phyloP scores from a whole-genome alignment of 176 grass and related monocot species.

The Aegilops speltoides region DNA sequence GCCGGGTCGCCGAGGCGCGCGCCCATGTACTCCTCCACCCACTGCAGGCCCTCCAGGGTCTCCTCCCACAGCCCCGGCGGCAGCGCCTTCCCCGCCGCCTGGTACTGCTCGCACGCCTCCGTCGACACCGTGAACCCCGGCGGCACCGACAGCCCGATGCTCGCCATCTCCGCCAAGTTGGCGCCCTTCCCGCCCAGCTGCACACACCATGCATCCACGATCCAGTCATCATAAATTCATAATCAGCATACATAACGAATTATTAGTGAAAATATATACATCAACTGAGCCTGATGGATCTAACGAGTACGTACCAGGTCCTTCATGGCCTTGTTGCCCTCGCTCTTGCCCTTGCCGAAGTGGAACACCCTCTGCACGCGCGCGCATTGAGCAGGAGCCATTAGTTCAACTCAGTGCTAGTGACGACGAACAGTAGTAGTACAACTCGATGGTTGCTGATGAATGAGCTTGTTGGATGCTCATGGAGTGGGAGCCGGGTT shows the following conservation, averaged over 20 bases:
- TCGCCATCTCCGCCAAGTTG: constrained; percentile 98
- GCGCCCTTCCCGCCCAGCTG: constrained; percentile 94
- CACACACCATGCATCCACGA: background rate
- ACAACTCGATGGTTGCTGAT: background rate
- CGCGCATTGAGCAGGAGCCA: constrained; percentile 53
- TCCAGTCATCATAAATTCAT: background rate
- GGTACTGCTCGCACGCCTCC: constrained; percentile 93
- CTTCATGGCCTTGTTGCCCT: constrained; percentile 96
- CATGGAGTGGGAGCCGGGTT: background rate
- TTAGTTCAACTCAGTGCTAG: constrained; percentile 30
- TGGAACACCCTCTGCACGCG: constrained; percentile 74
- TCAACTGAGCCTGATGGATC: no score
- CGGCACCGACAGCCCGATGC: constrained; percentile 96
- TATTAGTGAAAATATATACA: no score
- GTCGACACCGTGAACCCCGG: constrained; percentile 97
- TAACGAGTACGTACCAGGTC: constrained; percentile 54
- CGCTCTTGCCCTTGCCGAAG: constrained; percentile 99
- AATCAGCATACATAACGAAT: background rate
- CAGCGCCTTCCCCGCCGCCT: constrained; percentile 53
- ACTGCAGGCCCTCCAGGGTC: constrained; percentile 66
- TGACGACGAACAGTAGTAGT: background rate
- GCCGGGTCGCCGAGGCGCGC: constrained; percentile 68
- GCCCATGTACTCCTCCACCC: constrained; percentile 83
- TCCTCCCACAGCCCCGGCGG: constrained; percentile 82
- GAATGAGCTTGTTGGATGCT: constrained; percentile 13